Evolutionary conservation across 768 basidiomycete species (phyloP).

Genomic region (Crepidotus variabilis): DNA sequence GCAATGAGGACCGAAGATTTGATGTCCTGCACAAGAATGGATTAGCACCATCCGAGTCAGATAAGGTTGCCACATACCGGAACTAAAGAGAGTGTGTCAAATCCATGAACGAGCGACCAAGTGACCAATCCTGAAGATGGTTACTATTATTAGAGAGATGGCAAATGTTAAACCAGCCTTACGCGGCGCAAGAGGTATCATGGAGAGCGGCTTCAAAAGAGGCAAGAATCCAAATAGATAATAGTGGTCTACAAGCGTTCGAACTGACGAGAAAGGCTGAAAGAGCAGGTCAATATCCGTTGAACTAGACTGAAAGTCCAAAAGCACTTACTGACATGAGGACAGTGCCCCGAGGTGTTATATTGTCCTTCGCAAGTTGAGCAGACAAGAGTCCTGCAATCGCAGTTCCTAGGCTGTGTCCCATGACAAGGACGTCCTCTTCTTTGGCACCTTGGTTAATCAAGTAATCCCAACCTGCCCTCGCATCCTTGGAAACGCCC

Average conservation of each 20-base stretch:
- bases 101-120: constrained; percentile 50
- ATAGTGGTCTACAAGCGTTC: constrained; percentile 64
- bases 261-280: constrained; percentile 53
- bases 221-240: constrained; percentile 61
- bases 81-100: constrained; percentile 60
- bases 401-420: constrained; percentile 77
- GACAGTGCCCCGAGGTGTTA: constrained; percentile 42
- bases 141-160: constrained; percentile 1
- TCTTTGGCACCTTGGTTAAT: constrained; percentile 42
- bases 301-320: neutral
- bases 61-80: constrained; percentile 34
- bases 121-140: constrained; percentile 44
- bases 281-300: neutral
- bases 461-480: constrained; percentile 64
- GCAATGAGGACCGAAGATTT: constrained; percentile 66
- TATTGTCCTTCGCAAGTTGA: constrained; percentile 40
- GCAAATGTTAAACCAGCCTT: constrained; percentile 25
- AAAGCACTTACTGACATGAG: constrained; percentile 35
- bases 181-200: constrained; percentile 62
- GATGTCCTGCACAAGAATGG: constrained; percentile 44
- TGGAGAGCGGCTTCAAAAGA: constrained; percentile 63
- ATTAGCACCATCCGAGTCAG: neutral
- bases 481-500: constrained; percentile 58
- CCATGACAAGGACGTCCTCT: constrained; percentile 56
- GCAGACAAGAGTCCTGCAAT: constrained; percentile 47